Evolutionary conservation across 1,139 yeast species (phyloP).

Genomic region (Geotrichum cucujoidarum): DNA sequence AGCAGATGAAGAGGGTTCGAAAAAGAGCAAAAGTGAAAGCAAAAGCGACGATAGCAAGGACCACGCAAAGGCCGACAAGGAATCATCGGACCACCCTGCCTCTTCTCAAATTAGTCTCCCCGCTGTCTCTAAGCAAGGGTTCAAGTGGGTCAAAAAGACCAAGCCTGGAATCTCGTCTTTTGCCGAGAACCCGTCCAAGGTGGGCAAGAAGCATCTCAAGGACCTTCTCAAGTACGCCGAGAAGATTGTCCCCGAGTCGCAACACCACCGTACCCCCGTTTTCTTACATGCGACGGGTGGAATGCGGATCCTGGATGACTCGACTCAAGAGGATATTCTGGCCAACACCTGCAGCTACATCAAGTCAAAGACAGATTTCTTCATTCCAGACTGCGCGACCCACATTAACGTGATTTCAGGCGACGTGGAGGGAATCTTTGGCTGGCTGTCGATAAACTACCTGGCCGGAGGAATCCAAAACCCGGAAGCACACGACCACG

Average conservation of each 20-base stretch:
- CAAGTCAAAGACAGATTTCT: conserved; percentile 50
- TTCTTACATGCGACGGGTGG: conserved; percentile 81
- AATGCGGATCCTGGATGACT: conserved; percentile 59
- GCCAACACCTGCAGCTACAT: conserved; percentile 54
- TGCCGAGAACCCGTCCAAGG: conserved; percentile 44
- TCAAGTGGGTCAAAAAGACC: conserved; percentile 56
- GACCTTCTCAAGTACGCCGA: conserved; percentile 51
- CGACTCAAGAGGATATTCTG: conserved; percentile 41
- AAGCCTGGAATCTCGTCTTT: conserved; percentile 66
- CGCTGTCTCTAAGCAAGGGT: conserved; percentile 44
- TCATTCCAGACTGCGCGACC: conserved; percentile 44
- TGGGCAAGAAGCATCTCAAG: conserved; percentile 56
- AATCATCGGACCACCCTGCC: conserved; percentile 2
- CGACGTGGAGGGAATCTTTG: conserved; percentile 72
- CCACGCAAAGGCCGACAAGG: conserved; percentile 6
- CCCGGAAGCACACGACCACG: conserved; percentile 48
- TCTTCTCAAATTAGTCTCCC: conserved; percentile 29
- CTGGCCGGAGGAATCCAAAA: conserved; percentile 54
- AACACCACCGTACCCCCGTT: conserved; percentile 67
- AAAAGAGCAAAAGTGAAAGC: conserved; percentile 13
- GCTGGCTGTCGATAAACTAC: conserved; percentile 76
- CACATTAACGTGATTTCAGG: conserved; percentile 73
- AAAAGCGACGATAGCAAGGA: conserved; percentile 18
- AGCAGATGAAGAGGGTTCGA: conserved; percentile 25
- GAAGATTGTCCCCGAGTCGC: conserved; percentile 57